Evolutionary conservation across 352 stramenopile species (phyloP), one percentile per base, ranked within the genome.

Genomic region (Phytophthora hybrid): DNA sequence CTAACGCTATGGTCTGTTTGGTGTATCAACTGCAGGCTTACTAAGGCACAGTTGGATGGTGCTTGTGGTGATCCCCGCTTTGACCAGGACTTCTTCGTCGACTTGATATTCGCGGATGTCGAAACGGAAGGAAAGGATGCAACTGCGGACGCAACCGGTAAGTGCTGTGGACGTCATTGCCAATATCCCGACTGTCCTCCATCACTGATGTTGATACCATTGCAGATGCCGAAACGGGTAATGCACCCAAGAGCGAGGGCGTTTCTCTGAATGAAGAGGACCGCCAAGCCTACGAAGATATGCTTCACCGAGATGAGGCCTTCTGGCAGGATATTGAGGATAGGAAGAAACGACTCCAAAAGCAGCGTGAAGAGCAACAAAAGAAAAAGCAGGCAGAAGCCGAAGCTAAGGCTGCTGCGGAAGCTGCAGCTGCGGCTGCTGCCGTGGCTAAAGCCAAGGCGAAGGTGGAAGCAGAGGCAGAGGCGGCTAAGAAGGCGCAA

Each of bases 41-140:
- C 92, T 1, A 99, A 99, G 82, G 83, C 84, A n/a, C 94, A 99
- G 77, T 73, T 96, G 34, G 98, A 99, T 84, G 97, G 97, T 23
- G 95, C 97, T 16, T 99, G 95, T 70, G 83, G 79, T 19, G 97
- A 99, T 63, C 71, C 90, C 14, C 90, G 97, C 23, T 99, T 99
- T 66, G 81, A 97, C 46, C 89, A 98, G 62, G 95, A 99, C 73
- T 99, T 99, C 66, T 99, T 98, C 76, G 81, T 99, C 47, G 97
- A 99, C 76, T 81, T 99, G 53, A 98, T 99, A 51, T 99, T 99
- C 76, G 97, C 97, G 31, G 88, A 97, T 10, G 92, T 98, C 37
- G 88, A 98, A 79, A 91, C 87, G 8, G 87, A 95, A 76, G 78
- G 73, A 10, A 81, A 88, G 64, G 18, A 5, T 63, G 54, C 65